Percentiles rank a stretch among this genome's conserved stretches.
These are phyloP conservation scores for Plasmodium gonderi DNA, from an alignment of 169 alveolate genomes.

Conservation along the genomic window DNA sequence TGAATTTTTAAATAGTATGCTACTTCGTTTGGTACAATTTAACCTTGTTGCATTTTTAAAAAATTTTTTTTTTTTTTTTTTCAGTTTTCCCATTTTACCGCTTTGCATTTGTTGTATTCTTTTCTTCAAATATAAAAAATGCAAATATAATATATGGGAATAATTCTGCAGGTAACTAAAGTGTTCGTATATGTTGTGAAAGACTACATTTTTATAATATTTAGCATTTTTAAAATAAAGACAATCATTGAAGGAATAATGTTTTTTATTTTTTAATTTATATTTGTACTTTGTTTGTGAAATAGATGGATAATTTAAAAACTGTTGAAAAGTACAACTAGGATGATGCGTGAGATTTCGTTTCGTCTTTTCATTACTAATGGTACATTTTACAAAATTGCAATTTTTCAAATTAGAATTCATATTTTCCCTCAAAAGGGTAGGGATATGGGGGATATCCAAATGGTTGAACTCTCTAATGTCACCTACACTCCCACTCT, in stretches of 20 bases:
- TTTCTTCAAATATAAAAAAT: not conserved
- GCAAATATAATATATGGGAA: slow-evolving; percentile 18
- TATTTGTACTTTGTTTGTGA: slow-evolving; percentile 63
- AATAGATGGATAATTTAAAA: slow-evolving; percentile 35
- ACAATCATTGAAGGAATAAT: slow-evolving; percentile 5
- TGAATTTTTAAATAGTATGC: not conserved
- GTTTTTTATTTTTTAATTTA: slow-evolving; percentile 32
- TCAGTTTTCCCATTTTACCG: not conserved
- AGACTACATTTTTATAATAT: slow-evolving; percentile 23
- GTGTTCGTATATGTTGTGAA: slow-evolving; percentile 30
- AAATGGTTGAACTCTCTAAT: not conserved
- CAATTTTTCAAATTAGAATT: too few relatives aligned
- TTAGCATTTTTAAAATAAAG: slow-evolving; percentile 18
- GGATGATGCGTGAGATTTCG: not conserved
- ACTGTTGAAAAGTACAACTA: not conserved
- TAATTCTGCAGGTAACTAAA: slow-evolving; percentile 19
- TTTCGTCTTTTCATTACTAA: not conserved
- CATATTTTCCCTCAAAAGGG: not conserved
- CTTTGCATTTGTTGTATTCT: slow-evolving; percentile 4
- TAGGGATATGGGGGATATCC: not conserved
- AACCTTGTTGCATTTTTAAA: not conserved
- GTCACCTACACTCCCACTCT: not conserved
- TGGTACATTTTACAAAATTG: not conserved
- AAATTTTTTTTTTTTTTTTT: slow-evolving; percentile 16
- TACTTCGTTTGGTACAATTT: slow-evolving; percentile 9